Percentiles rank a stretch among this genome's conserved stretches.
phyloP scores from a whole-genome alignment of 768 basidiomycete genomes.

The Kwoniella newhampshirensis region DNA sequence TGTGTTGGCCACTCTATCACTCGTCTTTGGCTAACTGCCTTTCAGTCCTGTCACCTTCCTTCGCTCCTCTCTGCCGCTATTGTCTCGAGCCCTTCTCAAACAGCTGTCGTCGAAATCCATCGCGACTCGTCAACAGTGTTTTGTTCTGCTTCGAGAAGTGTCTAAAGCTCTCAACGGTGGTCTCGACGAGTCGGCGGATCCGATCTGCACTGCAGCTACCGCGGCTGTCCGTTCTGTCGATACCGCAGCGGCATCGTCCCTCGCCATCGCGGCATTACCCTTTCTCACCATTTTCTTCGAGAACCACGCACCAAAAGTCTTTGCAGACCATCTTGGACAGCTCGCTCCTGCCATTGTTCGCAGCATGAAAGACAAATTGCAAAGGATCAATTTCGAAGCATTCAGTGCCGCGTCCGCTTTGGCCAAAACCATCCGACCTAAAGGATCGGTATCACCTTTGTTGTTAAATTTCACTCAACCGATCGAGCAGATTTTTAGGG shows the following conservation, averaged over 20 bases:
- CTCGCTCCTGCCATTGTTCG: slow-evolving; percentile 74
- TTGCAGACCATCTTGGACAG: slow-evolving; percentile 62
- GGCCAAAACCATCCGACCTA: slow-evolving; percentile 64
- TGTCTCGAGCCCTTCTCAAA: slow-evolving; percentile 77
- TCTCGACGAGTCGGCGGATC: slow-evolving; percentile 66
- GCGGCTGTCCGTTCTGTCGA: slow-evolving; percentile 35
- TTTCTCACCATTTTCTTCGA: slow-evolving; percentile 84
- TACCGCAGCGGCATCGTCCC: slow-evolving; percentile 68
- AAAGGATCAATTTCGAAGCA: slow-evolving; percentile 80
- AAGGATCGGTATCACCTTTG: slow-evolving; percentile 35
- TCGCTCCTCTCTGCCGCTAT: slow-evolving; percentile 67
- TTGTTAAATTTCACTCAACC: slow-evolving; percentile 36
- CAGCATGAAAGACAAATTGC: slow-evolving; percentile 76
- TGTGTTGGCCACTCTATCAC: slow-evolving; percentile 20
- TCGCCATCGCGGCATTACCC: slow-evolving; percentile 78
- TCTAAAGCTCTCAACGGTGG: slow-evolving; percentile 80
- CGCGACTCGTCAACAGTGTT: slow-evolving; percentile 79
- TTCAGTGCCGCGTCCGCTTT: slow-evolving; percentile 85
- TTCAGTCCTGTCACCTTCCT: slow-evolving; percentile 32
- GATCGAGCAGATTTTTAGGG: slow-evolving; percentile 68
- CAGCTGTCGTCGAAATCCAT: slow-evolving; percentile 84
- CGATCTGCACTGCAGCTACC: slow-evolving; percentile 59
- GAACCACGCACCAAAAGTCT: slow-evolving; percentile 65
- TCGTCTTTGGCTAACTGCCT: neutral
- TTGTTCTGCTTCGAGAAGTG: slow-evolving; percentile 71